Conservation (phyloP, 2,329 filamentous ascomycete species). For the Fusarium buxicola region DNA sequence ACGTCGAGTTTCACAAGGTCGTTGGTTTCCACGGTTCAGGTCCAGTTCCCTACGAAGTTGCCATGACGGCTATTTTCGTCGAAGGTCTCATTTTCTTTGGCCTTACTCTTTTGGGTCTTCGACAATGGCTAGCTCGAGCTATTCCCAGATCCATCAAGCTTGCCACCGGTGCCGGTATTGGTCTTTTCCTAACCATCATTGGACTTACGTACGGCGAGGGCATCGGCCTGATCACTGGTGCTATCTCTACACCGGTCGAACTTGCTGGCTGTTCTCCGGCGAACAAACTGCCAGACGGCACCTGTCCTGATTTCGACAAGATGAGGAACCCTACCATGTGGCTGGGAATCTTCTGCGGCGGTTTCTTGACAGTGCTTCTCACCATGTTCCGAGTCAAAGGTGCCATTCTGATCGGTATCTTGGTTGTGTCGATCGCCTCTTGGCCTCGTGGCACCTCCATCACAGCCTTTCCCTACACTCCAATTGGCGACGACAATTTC, state of each 20-base stretch:
- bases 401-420: constrained; percentile 83
- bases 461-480: constrained; percentile 82
- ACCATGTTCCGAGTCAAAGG: constrained; percentile 90
- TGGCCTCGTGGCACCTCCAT: constrained; percentile 84
- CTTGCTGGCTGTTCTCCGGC: constrained; percentile 75
- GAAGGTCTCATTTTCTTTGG: constrained; percentile 87
- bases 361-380: constrained; percentile 80
- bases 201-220: constrained; percentile 83
- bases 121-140: constrained; percentile 86
- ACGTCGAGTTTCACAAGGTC: constrained; percentile 53
- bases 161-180: constrained; percentile 86
- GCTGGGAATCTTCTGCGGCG: constrained; percentile 88
- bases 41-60: constrained; percentile 77
- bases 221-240: constrained; percentile 80
- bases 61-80: constrained; percentile 88
- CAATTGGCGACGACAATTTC: constrained; percentile 75
- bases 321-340: constrained; percentile 88
- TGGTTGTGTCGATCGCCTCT: constrained; percentile 86
- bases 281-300: constrained; percentile 60
- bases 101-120: constrained; percentile 80
- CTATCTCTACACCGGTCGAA: constrained; percentile 73
- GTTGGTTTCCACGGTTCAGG: constrained; percentile 80
- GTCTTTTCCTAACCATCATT: constrained; percentile 81
- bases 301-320: constrained; percentile 65
- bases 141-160: constrained; percentile 88